phyloP scores from a whole-genome alignment of 371 early-diverging fungal species.

The Circinella minor region DNA sequence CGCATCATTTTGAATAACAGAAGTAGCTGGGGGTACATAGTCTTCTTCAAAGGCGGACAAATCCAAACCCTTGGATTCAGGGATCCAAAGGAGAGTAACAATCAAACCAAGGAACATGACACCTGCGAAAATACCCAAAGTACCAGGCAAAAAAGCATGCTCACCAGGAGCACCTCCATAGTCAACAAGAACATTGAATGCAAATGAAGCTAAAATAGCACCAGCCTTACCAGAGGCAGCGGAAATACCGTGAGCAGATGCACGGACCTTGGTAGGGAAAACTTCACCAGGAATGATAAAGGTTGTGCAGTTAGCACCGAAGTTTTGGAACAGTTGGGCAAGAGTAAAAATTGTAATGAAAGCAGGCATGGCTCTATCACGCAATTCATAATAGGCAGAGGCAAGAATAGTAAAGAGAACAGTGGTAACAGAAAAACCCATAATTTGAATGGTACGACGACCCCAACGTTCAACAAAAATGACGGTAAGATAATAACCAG shows the following conservation, averaged over 20 bases:
- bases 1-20: neutral
- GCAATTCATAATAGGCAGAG: slow-evolving; percentile 63
- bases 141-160: slow-evolving; percentile 69
- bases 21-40: slow-evolving; percentile 20
- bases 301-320: slow-evolving; percentile 92
- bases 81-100: slow-evolving; percentile 54
- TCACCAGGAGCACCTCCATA: slow-evolving; percentile 52
- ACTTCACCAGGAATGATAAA: slow-evolving; percentile 91
- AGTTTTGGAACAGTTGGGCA: slow-evolving; percentile 84
- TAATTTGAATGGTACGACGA: slow-evolving; percentile 80
- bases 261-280: slow-evolving; percentile 88
- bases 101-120: slow-evolving; percentile 71
- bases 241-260: slow-evolving; percentile 88
- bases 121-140: slow-evolving; percentile 70
- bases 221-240: slow-evolving; percentile 90
- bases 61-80: slow-evolving; percentile 61
- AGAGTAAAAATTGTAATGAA: slow-evolving; percentile 79
- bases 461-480: slow-evolving; percentile 79
- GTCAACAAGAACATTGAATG: slow-evolving; percentile 66
- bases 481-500: slow-evolving; percentile 89
- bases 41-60: slow-evolving; percentile 63
- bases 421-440: slow-evolving; percentile 77
- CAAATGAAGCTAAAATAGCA: slow-evolving; percentile 65
- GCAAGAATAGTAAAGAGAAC: slow-evolving; percentile 79
- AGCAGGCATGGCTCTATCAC: slow-evolving; percentile 60